Conservation (phyloP, 805 yeast genomes). For the Starmera dryadoides region DNA sequence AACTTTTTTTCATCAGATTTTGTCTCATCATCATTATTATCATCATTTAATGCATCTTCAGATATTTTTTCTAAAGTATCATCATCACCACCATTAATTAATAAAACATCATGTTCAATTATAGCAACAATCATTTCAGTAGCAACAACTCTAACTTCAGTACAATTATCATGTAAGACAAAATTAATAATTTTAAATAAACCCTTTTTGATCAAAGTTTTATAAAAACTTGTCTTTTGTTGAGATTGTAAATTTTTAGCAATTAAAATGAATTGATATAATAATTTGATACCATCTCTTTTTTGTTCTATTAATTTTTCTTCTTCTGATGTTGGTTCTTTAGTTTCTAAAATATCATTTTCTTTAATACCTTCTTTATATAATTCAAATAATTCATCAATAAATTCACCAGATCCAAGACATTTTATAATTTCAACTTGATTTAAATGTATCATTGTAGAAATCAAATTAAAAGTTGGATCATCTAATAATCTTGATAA, state of each 20-base stretch:
- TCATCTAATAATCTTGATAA: conserved; percentile 81
- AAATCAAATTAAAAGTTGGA: conserved; percentile 57
- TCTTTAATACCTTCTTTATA: conserved; percentile 27
- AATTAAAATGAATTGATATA: conserved; percentile 73
- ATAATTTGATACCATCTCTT: conserved; percentile 67
- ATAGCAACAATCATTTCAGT: conserved; percentile 75
- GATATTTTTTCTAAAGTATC: background rate
- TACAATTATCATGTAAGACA: conserved; percentile 51
- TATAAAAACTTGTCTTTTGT: conserved; percentile 62
- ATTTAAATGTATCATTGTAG: conserved; percentile 59
- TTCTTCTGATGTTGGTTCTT: background rate
- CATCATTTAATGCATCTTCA: background rate
- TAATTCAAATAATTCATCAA: conserved; percentile 50
- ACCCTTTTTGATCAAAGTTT: conserved; percentile 57
- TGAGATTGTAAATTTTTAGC: conserved; percentile 56
- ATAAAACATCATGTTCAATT: conserved; percentile 73
- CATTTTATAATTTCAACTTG: conserved; percentile 61
- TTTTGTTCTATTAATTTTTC: conserved; percentile 22
- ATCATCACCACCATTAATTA: conserved; percentile 32
- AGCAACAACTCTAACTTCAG: conserved; percentile 55
- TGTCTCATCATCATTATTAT: conserved; percentile 1
- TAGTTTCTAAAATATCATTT: conserved; percentile 2
- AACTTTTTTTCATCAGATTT: conserved; percentile 1
- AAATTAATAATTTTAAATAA: conserved; percentile 62
- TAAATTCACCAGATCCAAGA: conserved; percentile 44